A percentile compares a stretch with the other conserved stretches of the same genome.
phyloP scores from a whole-genome alignment of 116 monocot genomes.

The Thalassia testudinum region DNA sequence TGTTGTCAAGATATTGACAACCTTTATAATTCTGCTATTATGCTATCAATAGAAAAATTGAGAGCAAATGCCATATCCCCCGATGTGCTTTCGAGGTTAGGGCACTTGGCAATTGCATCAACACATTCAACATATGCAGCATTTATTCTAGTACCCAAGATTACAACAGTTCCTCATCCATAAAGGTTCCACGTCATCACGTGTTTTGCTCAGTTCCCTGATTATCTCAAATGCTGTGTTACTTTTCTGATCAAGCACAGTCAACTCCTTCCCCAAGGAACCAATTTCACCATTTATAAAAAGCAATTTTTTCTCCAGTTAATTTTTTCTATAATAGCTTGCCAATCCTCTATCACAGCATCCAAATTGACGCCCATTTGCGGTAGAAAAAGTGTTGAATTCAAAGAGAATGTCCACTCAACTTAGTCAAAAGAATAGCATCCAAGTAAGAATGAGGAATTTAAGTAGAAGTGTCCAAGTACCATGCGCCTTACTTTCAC shows the following conservation, averaged over 20 bases:
- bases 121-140: no score
- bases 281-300: constrained; percentile 31
- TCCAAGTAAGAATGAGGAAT: not conserved
- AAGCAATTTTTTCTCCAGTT: constrained; percentile 54
- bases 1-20: no score
- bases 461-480: not conserved
- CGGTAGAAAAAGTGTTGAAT: no score
- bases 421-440: no score
- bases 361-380: constrained; percentile 57
- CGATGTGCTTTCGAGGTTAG: no score
- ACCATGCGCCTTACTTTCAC: constrained; percentile 51
- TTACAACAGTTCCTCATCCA: no score
- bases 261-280: constrained; percentile 43
- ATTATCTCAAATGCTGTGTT: constrained; percentile 53
- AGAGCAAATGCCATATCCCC: no score
- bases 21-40: no score
- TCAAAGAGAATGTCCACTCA: no score
- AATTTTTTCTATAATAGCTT: constrained; percentile 40
- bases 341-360: constrained; percentile 61
- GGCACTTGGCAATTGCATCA: no score
- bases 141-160: no score
- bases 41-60: no score
- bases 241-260: constrained; percentile 24
- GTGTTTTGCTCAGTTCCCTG: constrained; percentile 31
- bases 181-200: constrained; percentile 57